Evolutionary conservation across 2,329 filamentous ascomycete species (phyloP).

Genomic region (Colletotrichum destructivum): DNA sequence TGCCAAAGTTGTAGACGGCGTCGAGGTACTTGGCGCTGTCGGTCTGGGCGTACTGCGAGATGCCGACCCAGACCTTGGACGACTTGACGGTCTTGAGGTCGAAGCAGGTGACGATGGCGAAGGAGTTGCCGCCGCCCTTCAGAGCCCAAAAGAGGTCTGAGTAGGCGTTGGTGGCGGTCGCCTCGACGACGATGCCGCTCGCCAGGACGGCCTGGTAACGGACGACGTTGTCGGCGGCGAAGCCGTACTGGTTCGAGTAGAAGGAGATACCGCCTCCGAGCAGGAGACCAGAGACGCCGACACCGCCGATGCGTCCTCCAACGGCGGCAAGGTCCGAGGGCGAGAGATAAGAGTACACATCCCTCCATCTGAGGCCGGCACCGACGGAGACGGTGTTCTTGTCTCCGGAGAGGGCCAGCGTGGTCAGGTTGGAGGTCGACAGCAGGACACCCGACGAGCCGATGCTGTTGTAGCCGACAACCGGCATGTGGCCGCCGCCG

Average conservation of each 20-base stretch:
- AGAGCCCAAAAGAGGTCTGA: constrained; percentile 54
- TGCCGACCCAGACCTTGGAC: constrained; percentile 36
- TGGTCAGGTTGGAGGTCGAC: constrained; percentile 53
- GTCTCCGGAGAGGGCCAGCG: constrained; percentile 50
- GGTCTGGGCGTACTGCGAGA: constrained; percentile 31
- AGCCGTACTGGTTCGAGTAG: constrained; percentile 49
- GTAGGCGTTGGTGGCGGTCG: constrained; percentile 51
- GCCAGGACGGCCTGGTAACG: constrained; percentile 61
- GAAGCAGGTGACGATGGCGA: constrained; percentile 55
- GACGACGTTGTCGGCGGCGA: constrained; percentile 48
- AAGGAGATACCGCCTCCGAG: constrained; percentile 54
- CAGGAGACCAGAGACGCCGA: constrained; percentile 50
- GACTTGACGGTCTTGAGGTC: constrained; percentile 45
- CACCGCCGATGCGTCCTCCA: constrained; percentile 48
- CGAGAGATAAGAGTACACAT: constrained; percentile 49
- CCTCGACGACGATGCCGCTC: constrained; percentile 56
- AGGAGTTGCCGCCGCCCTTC: constrained; percentile 55
- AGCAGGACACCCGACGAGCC: constrained; percentile 51
- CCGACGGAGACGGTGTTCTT: constrained; percentile 50
- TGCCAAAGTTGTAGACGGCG: constrained; percentile 44
- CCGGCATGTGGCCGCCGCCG: constrained; percentile 50
- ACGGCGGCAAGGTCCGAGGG: constrained; percentile 45
- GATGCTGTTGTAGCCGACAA: constrained; percentile 48
- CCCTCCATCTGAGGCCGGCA: constrained; percentile 50
- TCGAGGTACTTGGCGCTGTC: constrained; percentile 40